phyloP scores from a whole-genome alignment of 495 filamentous ascomycete genomes.

The Rhypophila decipiens region DNA sequence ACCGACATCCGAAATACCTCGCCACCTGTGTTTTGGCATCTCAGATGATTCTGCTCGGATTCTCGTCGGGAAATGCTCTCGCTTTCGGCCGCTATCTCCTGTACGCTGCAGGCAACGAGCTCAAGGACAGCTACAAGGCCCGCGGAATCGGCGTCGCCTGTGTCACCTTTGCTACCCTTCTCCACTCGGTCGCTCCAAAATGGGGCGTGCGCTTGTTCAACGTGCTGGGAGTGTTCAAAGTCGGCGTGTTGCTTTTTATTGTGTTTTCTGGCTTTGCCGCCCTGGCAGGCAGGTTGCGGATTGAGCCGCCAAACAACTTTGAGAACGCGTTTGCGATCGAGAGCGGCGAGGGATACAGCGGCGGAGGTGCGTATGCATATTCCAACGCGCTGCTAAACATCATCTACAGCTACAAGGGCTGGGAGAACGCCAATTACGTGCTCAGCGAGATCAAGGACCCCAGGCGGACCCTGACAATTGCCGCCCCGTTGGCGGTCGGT shows the following conservation, averaged over 20 bases:
- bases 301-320: constrained; percentile 22
- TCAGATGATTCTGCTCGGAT: constrained; percentile 49
- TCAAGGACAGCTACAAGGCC: constrained; percentile 52
- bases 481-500: constrained; percentile 53
- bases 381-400: constrained; percentile 44
- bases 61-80: constrained; percentile 55
- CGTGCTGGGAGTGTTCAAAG: constrained; percentile 58
- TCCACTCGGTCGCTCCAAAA: constrained; percentile 53
- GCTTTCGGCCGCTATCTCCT: constrained; percentile 64
- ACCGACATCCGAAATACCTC: constrained; percentile 53
- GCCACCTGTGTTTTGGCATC: constrained; percentile 54
- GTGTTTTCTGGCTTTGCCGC: constrained; percentile 53
- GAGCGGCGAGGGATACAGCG: constrained; percentile 37
- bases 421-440: constrained; percentile 46
- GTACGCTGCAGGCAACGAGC: constrained; percentile 48
- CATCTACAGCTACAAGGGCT: constrained; percentile 45
- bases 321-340: constrained; percentile 28
- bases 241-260: constrained; percentile 56
- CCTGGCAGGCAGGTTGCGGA: constrained; percentile 23
- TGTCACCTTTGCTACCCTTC: constrained; percentile 47
- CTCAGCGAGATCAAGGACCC: constrained; percentile 58
- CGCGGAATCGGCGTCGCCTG: constrained; percentile 52
- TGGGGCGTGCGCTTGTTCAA: constrained; percentile 60
- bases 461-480: constrained; percentile 53
- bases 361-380: constrained; percentile 31